These are phyloP conservation scores for Aspergillus aculeatinus DNA, from an alignment of 2,329 filamentous ascomycete species.

Conservation along the genomic window DNA sequence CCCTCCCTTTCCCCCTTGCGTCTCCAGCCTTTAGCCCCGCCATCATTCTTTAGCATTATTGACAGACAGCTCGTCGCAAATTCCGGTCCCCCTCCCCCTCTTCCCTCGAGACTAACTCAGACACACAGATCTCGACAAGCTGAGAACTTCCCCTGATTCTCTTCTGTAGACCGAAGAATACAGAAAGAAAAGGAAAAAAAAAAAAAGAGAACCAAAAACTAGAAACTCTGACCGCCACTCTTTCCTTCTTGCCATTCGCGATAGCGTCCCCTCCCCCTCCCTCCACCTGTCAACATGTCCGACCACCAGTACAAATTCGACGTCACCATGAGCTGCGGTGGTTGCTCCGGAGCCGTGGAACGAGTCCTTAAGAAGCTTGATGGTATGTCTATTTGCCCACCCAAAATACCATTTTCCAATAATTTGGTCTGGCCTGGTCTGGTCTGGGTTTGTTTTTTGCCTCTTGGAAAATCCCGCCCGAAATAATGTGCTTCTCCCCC, in stretches of 20 bases:
- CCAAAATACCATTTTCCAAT: no score
- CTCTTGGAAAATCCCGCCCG: no score
- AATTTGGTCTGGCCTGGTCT: no score
- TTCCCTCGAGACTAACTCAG: no score
- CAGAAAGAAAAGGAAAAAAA: no score
- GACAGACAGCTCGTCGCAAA: not conserved
- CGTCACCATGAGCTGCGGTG: conserved; percentile 89
- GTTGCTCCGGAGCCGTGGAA: conserved; percentile 93
- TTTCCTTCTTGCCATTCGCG: not conserved
- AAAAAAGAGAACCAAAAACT: no score
- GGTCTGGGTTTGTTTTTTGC: no score
- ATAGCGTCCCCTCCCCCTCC: not conserved
- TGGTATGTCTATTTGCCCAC: conserved; percentile 55
- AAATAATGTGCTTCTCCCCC: not conserved
- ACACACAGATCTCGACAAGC: no score
- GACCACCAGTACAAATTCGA: conserved; percentile 94
- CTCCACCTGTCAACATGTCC: conserved; percentile 49
- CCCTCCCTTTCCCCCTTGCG: not conserved
- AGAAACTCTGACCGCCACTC: not conserved
- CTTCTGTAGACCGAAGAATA: no score
- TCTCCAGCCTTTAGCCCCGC: conserved; percentile 12
- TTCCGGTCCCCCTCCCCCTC: not conserved
- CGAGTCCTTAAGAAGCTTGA: conserved; percentile 89
- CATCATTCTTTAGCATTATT: not conserved
- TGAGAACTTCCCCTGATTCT: no score